Evolutionary conservation across 306 rosid genomes (phyloP).

Genomic region (Dalbergia oliveri): DNA sequence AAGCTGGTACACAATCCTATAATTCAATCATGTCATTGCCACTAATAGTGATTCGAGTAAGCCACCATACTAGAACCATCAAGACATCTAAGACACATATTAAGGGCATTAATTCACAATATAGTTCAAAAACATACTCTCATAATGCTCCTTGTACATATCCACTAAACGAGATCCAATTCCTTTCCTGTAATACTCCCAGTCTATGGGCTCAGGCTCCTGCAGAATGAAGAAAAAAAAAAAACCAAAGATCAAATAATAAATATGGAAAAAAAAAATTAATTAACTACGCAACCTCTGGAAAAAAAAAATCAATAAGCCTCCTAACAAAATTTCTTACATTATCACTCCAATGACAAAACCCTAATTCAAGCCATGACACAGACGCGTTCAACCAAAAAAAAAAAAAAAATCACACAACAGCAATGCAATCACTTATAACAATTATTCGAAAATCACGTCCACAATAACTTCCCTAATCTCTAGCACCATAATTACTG

Average conservation of each 20-base stretch:
- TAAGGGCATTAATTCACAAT: neutral
- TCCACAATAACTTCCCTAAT: neutral
- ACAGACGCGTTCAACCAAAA: neutral
- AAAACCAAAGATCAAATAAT: conserved; percentile 13
- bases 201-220: conserved; percentile 99
- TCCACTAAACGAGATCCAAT: conserved; percentile 96
- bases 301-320: neutral
- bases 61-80: neutral
- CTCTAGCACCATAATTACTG: neutral
- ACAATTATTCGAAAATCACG: neutral
- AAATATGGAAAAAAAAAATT: neutral
- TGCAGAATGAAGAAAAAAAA: conserved; percentile 48
- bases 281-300: neutral
- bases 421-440: neutral
- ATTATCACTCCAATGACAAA: neutral
- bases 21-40: neutral
- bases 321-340: neutral
- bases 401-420: neutral
- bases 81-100: neutral
- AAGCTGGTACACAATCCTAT: neutral
- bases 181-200: conserved; percentile 97
- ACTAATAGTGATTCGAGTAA: neutral
- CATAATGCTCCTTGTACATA: conserved; percentile 96
- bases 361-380: conserved; percentile 17
- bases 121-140: conserved; percentile 67